A percentile compares a stretch with the other conserved stretches of the same genome.
These are phyloP conservation scores for Vitis cinerea DNA, from an alignment of 164 flowering plant species.

Conservation along the genomic window DNA sequence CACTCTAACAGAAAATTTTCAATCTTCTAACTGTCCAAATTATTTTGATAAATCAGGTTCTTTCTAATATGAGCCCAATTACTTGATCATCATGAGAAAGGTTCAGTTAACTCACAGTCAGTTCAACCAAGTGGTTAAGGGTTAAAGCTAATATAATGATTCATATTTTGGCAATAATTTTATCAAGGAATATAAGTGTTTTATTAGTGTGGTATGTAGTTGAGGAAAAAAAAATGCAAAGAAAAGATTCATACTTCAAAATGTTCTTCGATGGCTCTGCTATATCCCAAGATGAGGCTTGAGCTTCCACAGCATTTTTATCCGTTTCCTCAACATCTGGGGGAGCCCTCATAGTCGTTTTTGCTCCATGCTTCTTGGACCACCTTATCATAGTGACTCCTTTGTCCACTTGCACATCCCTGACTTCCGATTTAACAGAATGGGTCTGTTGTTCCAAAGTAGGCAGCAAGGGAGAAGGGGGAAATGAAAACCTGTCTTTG, in stretches of 20 bases:
- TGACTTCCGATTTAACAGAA: slow-evolving; percentile 31
- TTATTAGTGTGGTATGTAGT: not conserved
- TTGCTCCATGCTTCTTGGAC: slow-evolving; percentile 26
- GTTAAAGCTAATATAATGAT: too few relatives aligned
- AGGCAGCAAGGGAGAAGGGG: slow-evolving; percentile 19
- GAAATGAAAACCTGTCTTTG: slow-evolving; percentile 20
- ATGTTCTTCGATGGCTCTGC: slow-evolving; percentile 26
- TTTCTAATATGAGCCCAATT: too few relatives aligned
- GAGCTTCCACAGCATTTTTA: slow-evolving; percentile 6
- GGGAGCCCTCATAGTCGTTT: slow-evolving; percentile 12
- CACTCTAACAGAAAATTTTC: too few relatives aligned
- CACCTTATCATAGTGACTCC: slow-evolving; percentile 30
- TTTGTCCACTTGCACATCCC: slow-evolving; percentile 60
- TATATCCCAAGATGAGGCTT: slow-evolving; percentile 27
- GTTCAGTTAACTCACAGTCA: too few relatives aligned
- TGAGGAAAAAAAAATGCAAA: not conserved
- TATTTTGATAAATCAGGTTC: too few relatives aligned
- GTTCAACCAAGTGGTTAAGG: too few relatives aligned
- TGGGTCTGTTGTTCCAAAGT: slow-evolving; percentile 3
- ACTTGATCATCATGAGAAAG: too few relatives aligned
- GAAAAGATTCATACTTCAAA: slow-evolving; percentile 30
- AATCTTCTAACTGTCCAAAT: too few relatives aligned
- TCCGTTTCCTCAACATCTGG: slow-evolving; percentile 22
- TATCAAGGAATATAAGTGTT: not conserved
- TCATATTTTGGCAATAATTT: too few relatives aligned